phyloP scores from a whole-genome alignment of 2,329 filamentous ascomycete species.

The Exophiala bonariae region DNA sequence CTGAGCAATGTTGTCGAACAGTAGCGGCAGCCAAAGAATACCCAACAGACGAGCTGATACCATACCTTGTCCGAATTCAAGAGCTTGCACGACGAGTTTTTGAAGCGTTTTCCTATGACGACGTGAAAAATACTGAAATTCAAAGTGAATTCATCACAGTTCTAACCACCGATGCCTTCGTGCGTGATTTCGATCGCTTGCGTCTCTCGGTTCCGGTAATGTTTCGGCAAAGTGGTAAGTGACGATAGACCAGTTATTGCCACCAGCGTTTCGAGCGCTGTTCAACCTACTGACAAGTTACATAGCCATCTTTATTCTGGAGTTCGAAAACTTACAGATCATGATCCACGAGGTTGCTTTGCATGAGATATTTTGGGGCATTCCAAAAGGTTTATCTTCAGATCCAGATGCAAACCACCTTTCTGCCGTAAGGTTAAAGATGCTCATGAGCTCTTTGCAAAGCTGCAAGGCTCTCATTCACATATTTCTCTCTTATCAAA shows the following conservation, averaged over 20 bases:
- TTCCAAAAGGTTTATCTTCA: neutral
- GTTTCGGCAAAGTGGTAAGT: neutral
- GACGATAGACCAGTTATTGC: neutral
- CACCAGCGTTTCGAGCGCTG: neutral
- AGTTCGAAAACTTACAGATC: neutral
- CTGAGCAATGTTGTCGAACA: neutral
- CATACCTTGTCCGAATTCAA: neutral
- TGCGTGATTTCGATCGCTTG: neutral
- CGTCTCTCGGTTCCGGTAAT: neutral
- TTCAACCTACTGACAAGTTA: neutral
- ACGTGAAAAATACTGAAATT: slow-evolving; percentile 1
- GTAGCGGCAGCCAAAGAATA: neutral
- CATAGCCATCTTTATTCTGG: neutral
- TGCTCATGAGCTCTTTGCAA: neutral
- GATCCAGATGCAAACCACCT: neutral
- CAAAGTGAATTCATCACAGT: neutral
- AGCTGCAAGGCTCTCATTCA: neutral
- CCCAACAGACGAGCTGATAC: neutral
- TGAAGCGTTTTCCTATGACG: neutral
- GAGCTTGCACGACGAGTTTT: neutral
- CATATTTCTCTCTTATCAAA: neutral
- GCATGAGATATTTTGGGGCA: neutral
- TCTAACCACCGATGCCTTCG: neutral
- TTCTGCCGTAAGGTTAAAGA: neutral
- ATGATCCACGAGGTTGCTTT: neutral